These are phyloP conservation scores for Gaertneriomyces sp. DNA, from an alignment of 192 early-diverging fungal genomes.

Conservation along the genomic window DNA sequence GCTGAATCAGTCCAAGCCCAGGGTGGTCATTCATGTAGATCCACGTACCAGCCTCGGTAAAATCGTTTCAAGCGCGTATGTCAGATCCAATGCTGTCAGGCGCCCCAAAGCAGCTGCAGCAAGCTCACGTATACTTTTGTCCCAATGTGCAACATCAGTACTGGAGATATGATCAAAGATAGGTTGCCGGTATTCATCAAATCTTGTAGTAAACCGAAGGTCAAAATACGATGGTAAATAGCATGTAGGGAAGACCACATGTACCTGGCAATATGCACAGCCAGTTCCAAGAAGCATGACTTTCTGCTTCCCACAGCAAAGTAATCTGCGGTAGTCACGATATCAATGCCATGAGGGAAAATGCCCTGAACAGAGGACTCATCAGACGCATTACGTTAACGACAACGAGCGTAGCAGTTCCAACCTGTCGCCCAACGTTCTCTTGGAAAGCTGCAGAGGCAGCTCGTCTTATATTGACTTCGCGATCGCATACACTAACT, in stretches of 20 bases:
- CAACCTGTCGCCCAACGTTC: constrained; percentile 77
- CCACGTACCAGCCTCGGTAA: constrained; percentile 22
- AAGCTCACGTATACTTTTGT: constrained; percentile 71
- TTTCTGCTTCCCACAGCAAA: constrained; percentile 83
- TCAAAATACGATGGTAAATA: not conserved
- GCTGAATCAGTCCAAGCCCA: not conserved
- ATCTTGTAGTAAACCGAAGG: constrained; percentile 38
- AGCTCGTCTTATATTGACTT: constrained; percentile 88
- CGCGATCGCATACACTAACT: constrained; percentile 85
- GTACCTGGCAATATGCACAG: constrained; percentile 69
- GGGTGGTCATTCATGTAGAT: constrained; percentile 2
- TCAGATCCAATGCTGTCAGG: constrained; percentile 47
- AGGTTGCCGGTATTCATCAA: constrained; percentile 68
- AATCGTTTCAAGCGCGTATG: constrained; percentile 18
- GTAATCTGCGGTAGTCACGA: constrained; percentile 89
- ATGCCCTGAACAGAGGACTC: constrained; percentile 47
- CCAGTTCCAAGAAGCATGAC: constrained; percentile 69
- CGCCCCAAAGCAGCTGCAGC: constrained; percentile 68
- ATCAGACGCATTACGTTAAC: constrained; percentile 1
- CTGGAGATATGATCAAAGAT: constrained; percentile 70
- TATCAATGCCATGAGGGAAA: constrained; percentile 91
- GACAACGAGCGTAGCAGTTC: not conserved
- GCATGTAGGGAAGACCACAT: not conserved
- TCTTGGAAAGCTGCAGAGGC: constrained; percentile 97
- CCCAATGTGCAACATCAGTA: constrained; percentile 80